These are phyloP conservation scores for Penicillium thymicola DNA, from an alignment of 2,329 filamentous ascomycete species.

Conservation along the genomic window DNA sequence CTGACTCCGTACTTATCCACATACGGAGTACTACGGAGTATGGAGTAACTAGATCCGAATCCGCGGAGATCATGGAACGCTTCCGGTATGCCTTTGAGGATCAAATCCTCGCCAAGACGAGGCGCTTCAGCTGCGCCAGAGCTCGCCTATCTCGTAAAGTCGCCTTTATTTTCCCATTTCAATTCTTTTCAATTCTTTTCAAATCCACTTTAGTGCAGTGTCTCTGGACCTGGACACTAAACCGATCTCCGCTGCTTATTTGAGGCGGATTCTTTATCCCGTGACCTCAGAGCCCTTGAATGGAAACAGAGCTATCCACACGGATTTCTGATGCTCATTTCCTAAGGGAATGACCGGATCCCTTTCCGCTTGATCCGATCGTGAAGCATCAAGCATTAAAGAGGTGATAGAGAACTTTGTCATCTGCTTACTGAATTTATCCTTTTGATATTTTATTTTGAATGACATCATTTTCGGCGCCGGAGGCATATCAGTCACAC, in stretches of 20 bases:
- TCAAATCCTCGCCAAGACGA: background rate
- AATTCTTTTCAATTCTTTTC: no score
- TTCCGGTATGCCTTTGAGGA: background rate
- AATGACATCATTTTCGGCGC: background rate
- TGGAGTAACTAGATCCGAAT: background rate
- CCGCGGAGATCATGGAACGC: background rate
- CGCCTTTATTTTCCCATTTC: background rate
- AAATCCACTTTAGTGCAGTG: background rate
- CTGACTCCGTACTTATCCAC: background rate
- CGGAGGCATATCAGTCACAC: background rate
- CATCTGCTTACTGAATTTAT: background rate
- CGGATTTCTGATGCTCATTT: background rate
- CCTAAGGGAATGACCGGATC: background rate
- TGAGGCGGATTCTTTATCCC: conserved; percentile 3
- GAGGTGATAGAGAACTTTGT: background rate
- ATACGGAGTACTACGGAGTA: background rate
- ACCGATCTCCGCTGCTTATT: conserved; percentile 8
- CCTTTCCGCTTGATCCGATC: conserved; percentile 7
- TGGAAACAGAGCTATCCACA: background rate
- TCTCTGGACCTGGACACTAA: background rate
- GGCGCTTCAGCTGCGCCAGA: conserved; percentile 2
- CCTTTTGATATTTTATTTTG: background rate
- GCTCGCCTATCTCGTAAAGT: background rate
- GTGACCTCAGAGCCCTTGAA: background rate
- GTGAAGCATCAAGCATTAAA: background rate